Conservation (phyloP, 192 early-diverging fungal species). For the Mortierella claussenii region DNA sequence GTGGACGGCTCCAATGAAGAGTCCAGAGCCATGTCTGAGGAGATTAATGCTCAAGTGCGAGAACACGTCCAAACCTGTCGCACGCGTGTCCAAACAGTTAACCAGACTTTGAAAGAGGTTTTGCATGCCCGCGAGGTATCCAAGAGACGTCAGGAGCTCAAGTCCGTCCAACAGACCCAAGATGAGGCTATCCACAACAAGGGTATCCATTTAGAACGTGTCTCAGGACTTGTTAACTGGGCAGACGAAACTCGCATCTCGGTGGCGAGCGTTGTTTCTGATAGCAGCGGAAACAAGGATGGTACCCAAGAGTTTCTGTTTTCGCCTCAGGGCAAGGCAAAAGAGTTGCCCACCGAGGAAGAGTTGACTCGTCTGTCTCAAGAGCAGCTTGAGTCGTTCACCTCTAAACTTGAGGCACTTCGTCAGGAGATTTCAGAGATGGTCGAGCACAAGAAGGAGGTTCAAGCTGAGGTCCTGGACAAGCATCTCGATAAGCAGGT, state of each 20-base stretch:
- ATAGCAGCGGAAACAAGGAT: not conserved
- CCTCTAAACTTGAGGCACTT: not conserved
- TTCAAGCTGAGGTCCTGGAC: slow-evolving; percentile 11
- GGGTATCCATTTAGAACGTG: slow-evolving; percentile 6
- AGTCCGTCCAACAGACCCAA: slow-evolving; percentile 7
- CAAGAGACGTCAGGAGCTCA: slow-evolving; percentile 9
- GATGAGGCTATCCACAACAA: slow-evolving; percentile 17
- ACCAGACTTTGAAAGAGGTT: slow-evolving; percentile 3
- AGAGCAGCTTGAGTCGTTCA: not conserved
- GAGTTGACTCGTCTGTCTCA: slow-evolving; percentile 9
- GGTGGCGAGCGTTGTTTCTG: not conserved
- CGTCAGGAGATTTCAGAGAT: slow-evolving; percentile 23
- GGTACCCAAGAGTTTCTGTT: not conserved
- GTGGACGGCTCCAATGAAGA: slow-evolving; percentile 17
- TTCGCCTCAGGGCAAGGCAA: not conserved
- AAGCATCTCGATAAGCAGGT: slow-evolving; percentile 1
- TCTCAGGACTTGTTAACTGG: slow-evolving; percentile 19
- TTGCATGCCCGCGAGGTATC: slow-evolving; percentile 15
- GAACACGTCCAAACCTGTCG: slow-evolving; percentile 12
- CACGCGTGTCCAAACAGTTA: not conserved
- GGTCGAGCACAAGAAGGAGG: slow-evolving; percentile 16
- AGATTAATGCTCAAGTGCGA: slow-evolving; percentile 21
- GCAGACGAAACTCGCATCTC: slow-evolving; percentile 9
- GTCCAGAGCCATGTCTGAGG: not conserved
- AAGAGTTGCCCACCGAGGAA: not conserved